Base-by-base conservation (phyloP, 176 grass and related monocot species). In the Oryza rufipogon region DNA sequence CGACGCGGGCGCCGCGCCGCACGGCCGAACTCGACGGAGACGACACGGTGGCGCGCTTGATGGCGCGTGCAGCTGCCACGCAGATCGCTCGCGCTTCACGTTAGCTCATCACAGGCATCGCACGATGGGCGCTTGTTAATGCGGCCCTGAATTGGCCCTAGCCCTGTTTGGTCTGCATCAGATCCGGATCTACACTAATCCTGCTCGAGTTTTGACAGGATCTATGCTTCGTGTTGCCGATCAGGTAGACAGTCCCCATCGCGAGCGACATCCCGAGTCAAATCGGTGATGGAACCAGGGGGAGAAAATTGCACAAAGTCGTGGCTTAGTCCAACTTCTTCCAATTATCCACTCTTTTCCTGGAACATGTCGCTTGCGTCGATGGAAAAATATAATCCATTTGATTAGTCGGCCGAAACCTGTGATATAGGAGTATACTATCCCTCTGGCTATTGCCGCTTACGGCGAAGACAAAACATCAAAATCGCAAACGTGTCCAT, bases 231-330 rank as follows among this genome's bases (percentile, higher is more conserved):
- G 77, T 86, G 83, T 26, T 68, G 66, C 83, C 56, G 34, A 60
- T 63, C 54, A 10, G 66, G 66, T 73, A 77, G 83, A 81, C 83
- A 89, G 83, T 49, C 83, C 46, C 88, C 73, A 67, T 90, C 88
- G 67, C 47, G 25, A 42, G 84, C 9, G 88, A 83, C 84, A 90
- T 63, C 71, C 19, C 4, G 1, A 60, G 36, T 76, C 65, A 0
- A 54, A 65, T 64, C 42, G 11, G 20, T 17, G 3, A 7, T 52
- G 17, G n/a, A 11, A 4, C 20, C 11, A 2, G 42, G 7, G 2
- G 68, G 1, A 17, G 23, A 44, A 7, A 34, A 60, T 81, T 14
- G n/a, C 70, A 45, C 32, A 41, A 45, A n/a, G 0, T 39, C 58
- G 58, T 44, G 85, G 11, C 38, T 15, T 68, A 47, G 13, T 87